A percentile compares a stretch with the other conserved stretches of the same genome.
Conservation (phyloP, 2,329 filamentous ascomycete genomes). For the Torrubiellomyces zombiae region DNA sequence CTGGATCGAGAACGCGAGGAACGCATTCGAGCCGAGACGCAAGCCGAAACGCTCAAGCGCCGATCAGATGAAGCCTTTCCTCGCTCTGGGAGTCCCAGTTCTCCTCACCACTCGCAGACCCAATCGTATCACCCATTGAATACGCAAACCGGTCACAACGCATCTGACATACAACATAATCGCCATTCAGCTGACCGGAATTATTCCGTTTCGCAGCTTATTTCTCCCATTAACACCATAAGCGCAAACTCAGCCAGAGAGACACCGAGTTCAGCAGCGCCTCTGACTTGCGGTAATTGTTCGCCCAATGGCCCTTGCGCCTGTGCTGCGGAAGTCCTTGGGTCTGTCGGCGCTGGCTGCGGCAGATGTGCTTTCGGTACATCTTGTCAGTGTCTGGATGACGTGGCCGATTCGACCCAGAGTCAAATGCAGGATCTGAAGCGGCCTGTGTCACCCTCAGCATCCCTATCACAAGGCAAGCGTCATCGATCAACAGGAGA, state of each 20-base stretch:
- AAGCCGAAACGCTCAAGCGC: slow-evolving; percentile 19
- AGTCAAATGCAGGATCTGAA: slow-evolving; percentile 25
- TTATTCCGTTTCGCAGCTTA: slow-evolving; percentile 40
- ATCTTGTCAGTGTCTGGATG: slow-evolving; percentile 47
- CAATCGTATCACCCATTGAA: slow-evolving; percentile 12
- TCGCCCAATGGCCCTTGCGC: slow-evolving; percentile 34
- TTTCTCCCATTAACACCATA: slow-evolving; percentile 32
- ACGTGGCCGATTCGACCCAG: slow-evolving; percentile 36
- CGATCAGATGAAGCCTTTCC: slow-evolving; percentile 13
- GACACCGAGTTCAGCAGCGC: slow-evolving; percentile 12
- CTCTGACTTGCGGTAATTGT: slow-evolving; percentile 39
- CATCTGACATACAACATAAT: slow-evolving; percentile 10
- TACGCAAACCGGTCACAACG: slow-evolving; percentile 12
- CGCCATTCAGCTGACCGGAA: slow-evolving; percentile 17
- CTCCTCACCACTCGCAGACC: slow-evolving; percentile 10
- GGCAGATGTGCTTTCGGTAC: slow-evolving; percentile 46
- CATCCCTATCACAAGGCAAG: slow-evolving; percentile 31
- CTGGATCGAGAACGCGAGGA: slow-evolving; percentile 40
- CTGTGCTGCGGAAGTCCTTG: slow-evolving; percentile 41
- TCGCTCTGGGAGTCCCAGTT: slow-evolving; percentile 12
- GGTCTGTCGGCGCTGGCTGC: slow-evolving; percentile 40
- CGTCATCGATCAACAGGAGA: slow-evolving; percentile 26
- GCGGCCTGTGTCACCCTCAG: slow-evolving; percentile 30
- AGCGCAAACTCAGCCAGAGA: no score
- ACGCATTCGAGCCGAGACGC: slow-evolving; percentile 24